Evolutionary conservation across 169 alveolate species (phyloP).

Genomic region (Theileria parva): DNA sequence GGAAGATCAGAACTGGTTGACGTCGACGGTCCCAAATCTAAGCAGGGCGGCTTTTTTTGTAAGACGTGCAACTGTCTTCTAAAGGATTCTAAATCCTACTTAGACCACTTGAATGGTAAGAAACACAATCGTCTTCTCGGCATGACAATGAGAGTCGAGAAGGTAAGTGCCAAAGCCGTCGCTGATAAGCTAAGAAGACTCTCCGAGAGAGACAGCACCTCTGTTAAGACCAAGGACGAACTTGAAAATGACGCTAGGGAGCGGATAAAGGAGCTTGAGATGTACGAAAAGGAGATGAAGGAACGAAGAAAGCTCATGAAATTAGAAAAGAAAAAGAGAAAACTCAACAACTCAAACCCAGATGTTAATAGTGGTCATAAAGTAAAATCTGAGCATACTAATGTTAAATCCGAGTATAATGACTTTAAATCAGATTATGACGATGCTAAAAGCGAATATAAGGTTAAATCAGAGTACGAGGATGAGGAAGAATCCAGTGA

Average conservation of each 20-base stretch:
- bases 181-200: constrained; percentile 77
- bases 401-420: background rate
- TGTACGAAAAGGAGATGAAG: constrained; percentile 54
- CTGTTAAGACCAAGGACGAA: constrained; percentile 39
- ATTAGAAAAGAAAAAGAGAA: constrained; percentile 22
- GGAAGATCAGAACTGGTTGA: constrained; percentile 78
- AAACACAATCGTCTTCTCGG: constrained; percentile 90
- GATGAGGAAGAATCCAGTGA: constrained; percentile 19
- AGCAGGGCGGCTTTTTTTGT: constrained; percentile 86
- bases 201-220: constrained; percentile 38
- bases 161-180: constrained; percentile 80
- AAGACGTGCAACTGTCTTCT: constrained; percentile 83
- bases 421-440: background rate
- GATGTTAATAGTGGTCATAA: background rate
- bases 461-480: constrained; percentile 21
- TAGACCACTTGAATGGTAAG: constrained; percentile 91
- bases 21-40: constrained; percentile 79
- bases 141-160: constrained; percentile 91
- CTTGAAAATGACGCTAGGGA: constrained; percentile 57
- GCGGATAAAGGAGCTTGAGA: constrained; percentile 60
- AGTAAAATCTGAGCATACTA: background rate
- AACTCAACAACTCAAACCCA: background rate
- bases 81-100: constrained; percentile 86
- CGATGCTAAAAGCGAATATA: constrained; percentile 9
- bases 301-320: constrained; percentile 45